Evolutionary conservation across 164 flowering plant genomes (phyloP), one percentile per base, ranked within the genome.

Genomic region (Macadamia integrifolia): DNA sequence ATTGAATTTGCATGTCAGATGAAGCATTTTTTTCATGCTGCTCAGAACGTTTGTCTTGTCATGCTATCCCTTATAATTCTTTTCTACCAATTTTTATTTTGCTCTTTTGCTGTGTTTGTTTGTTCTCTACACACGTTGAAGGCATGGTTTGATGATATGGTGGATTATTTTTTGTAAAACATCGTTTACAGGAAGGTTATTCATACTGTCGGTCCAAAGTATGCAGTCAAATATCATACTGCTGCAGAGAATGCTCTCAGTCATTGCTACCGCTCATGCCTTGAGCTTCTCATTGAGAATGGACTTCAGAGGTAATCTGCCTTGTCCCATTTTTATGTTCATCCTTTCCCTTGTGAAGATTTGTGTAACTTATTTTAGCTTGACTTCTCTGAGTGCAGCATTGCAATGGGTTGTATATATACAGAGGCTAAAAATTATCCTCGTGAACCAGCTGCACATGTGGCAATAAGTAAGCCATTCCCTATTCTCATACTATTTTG

Each of bases 371-470:
- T 52, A 71, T 44, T 2, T 52, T 48, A 14, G 59, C 12, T 73
- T 81, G 67, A 48, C 66, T 17, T 9, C 13, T 46, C 40, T 8
- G 9, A 66, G 23, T 86, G 88, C 92, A 95, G 99, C 82, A 92
- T 95, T 85, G 97, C 99, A 7, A 79, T 86, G 82, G 97, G 94
- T 30, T 95, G 99, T 75, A 88, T 95, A 75, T 95, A 95, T 72
- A 91, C 97, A 32, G 98, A 95, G 74, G 79, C 97, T 14, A 92
- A 92, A 76, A 92, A 88, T 77, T 95, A 92, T 80, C 99, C 99
- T 32, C 98, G 98, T 69, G 99, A 95, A 72, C 99, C 98, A 48
- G 99, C 98, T 75, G 99, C 99, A 49, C 98, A 92, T 83, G 98
- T 95, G 52, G 98, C 99, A 58, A 95, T 92, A 76, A 87, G 98